These are phyloP conservation scores for Nicotiana tomentosiformis DNA, from an alignment of 257 asterid genomes.

Conservation along the genomic window DNA sequence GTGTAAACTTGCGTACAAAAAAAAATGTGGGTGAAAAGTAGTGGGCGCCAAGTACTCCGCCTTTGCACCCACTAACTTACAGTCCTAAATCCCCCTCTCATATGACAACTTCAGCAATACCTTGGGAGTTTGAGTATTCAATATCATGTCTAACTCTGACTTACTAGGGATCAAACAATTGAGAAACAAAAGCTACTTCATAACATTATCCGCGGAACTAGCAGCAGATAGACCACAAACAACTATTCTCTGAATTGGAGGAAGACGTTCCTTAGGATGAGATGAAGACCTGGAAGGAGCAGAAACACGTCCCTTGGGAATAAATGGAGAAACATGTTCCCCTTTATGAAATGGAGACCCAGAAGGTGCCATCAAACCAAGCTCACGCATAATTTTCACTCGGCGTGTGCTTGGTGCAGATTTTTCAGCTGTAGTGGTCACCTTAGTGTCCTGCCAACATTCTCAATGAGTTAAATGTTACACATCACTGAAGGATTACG, in stretches of 20 bases:
- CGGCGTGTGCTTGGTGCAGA: constrained; percentile 13
- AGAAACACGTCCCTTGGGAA: background rate
- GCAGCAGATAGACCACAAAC: constrained; percentile 3
- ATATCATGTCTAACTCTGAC: background rate
- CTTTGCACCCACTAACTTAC: background rate
- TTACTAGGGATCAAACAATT: background rate
- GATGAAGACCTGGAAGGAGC: background rate
- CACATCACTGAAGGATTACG: background rate
- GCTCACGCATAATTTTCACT: constrained; percentile 29
- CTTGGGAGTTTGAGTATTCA: background rate
- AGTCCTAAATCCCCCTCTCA: background rate
- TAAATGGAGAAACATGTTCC: background rate
- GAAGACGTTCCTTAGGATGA: background rate
- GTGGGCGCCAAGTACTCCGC: background rate
- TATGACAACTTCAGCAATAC: background rate
- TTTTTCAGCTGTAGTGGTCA: constrained; percentile 8
- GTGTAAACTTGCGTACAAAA: background rate
- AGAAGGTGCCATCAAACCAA: constrained; percentile 30
- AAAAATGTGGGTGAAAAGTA: background rate
- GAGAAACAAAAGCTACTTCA: background rate
- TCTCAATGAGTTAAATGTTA: background rate
- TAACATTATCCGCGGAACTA: background rate
- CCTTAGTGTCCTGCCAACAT: background rate
- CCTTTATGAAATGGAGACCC: constrained; percentile 24
- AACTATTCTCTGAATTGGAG: background rate